These are phyloP conservation scores for Selenicereus undatus DNA, from an alignment of 148 eudicot genomes.

Conservation along the genomic window DNA sequence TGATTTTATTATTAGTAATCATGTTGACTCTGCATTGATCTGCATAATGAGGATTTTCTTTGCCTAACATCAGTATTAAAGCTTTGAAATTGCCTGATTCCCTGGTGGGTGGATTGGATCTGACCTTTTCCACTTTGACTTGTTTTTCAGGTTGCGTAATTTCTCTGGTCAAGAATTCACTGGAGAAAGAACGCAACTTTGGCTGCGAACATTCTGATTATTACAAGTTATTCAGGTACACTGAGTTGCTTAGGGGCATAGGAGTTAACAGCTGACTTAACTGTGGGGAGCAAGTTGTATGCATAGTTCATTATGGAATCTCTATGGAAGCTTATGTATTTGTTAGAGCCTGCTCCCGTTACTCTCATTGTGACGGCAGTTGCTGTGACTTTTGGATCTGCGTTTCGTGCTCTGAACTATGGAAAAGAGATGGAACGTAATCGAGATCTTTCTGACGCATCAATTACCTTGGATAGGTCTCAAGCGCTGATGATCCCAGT, in stretches of 20 bases:
- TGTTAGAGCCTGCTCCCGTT: conserved; percentile 88
- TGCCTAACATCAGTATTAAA: not conserved
- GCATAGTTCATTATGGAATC: conserved; percentile 57
- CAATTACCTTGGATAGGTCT: conserved; percentile 86
- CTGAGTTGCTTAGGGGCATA: not conserved
- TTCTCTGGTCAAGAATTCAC: conserved; percentile 28
- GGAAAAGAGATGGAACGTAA: conserved; percentile 96
- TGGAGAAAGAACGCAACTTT: conserved; percentile 32
- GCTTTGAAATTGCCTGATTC: not conserved
- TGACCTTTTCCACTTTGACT: conserved; percentile 2
- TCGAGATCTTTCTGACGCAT: conserved; percentile 83
- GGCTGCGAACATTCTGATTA: conserved; percentile 10
- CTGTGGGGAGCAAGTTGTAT: conserved; percentile 11
- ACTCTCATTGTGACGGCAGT: conserved; percentile 85
- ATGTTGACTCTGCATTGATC: not conserved
- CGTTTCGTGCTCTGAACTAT: conserved; percentile 82
- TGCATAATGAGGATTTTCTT: not conserved
- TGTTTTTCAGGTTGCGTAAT: conserved; percentile 36
- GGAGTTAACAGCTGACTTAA: not conserved
- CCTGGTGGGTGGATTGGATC: not conserved
- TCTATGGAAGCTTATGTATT: conserved; percentile 69
- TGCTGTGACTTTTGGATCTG: conserved; percentile 83
- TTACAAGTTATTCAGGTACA: not conserved
- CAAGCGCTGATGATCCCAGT: conserved; percentile 98
- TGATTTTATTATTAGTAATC: not conserved